These are phyloP conservation scores for Colletotrichum cordylinicola DNA, from an alignment of 2,329 filamentous ascomycete species.

Conservation along the genomic window DNA sequence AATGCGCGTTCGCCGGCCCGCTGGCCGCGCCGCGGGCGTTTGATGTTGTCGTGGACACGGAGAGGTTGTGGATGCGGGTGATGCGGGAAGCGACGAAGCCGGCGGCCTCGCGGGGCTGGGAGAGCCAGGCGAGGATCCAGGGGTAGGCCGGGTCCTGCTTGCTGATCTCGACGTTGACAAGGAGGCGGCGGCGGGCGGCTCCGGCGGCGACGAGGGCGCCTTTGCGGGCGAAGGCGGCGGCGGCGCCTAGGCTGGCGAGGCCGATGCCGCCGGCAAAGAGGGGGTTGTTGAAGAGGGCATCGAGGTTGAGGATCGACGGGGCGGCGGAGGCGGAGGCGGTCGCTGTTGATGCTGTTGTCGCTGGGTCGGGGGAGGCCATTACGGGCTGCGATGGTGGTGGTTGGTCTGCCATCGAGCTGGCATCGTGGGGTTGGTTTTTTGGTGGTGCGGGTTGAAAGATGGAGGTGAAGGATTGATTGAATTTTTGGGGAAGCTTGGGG, in stretches of 20 bases:
- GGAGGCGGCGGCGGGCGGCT: slow-evolving; percentile 80
- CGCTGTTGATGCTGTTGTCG: neutral
- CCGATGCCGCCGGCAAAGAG: slow-evolving; percentile 80
- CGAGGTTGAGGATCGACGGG: slow-evolving; percentile 42
- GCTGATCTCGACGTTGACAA: slow-evolving; percentile 95
- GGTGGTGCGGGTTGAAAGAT: neutral
- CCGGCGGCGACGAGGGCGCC: slow-evolving; percentile 75
- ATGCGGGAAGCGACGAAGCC: slow-evolving; percentile 65
- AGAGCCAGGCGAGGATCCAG: slow-evolving; percentile 96
- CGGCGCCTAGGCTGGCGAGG: slow-evolving; percentile 86
- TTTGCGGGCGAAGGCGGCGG: slow-evolving; percentile 79
- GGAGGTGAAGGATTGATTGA: neutral
- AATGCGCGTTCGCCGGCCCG: slow-evolving; percentile 75
- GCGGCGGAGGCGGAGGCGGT: neutral
- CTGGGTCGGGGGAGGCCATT: slow-evolving; percentile 2
- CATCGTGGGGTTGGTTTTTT: neutral
- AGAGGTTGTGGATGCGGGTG: slow-evolving; percentile 65
- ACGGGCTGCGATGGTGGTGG: neutral
- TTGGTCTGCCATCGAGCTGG: neutral
- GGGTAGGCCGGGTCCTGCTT: slow-evolving; percentile 91
- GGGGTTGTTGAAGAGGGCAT: slow-evolving; percentile 68
- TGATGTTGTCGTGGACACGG: slow-evolving; percentile 60
- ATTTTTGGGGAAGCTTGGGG: neutral
- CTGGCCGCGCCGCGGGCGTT: slow-evolving; percentile 60
- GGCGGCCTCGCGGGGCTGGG: slow-evolving; percentile 72